Percentiles rank a stretch among this genome's conserved stretches.
Conservation (phyloP, 805 yeast species). For the Candida succiphila region DNA sequence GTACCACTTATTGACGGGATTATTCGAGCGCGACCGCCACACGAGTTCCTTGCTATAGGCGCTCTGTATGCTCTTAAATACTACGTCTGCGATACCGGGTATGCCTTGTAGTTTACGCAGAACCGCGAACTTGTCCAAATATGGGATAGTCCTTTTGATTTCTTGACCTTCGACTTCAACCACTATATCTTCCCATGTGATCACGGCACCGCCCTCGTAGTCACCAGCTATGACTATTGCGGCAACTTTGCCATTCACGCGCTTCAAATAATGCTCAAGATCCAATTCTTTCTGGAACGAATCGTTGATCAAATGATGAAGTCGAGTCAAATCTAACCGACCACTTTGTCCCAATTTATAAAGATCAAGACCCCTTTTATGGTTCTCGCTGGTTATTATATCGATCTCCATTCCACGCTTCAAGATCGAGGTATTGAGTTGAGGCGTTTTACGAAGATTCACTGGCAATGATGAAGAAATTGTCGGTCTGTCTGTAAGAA, state of each 20-base stretch:
- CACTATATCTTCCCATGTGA: constrained; percentile 59
- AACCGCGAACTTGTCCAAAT: constrained; percentile 92
- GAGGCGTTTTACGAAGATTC: constrained; percentile 43
- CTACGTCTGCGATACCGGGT: constrained; percentile 87
- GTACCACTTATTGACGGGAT: constrained; percentile 97
- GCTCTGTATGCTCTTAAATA: constrained; percentile 68
- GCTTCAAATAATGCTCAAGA: constrained; percentile 48
- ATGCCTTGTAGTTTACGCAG: constrained; percentile 77
- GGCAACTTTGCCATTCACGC: constrained; percentile 62
- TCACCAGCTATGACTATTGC: constrained; percentile 83
- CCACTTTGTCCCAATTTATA: constrained; percentile 25
- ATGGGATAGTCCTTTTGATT: constrained; percentile 41
- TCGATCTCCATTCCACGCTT: constrained; percentile 63
- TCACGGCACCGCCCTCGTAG: constrained; percentile 90
- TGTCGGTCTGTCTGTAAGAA: constrained; percentile 84
- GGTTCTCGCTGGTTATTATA: constrained; percentile 24
- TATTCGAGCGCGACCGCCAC: constrained; percentile 82
- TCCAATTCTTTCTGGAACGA: constrained; percentile 71
- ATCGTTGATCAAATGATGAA: constrained; percentile 58
- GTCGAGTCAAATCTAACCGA: constrained; percentile 42
- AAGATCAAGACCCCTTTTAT: constrained; percentile 28
- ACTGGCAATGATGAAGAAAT: constrained; percentile 88
- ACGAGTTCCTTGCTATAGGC: constrained; percentile 65
- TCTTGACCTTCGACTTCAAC: constrained; percentile 3
- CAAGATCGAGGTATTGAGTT: constrained; percentile 66